Percentiles rank a stretch among this genome's conserved stretches.
Evolutionary conservation across 176 grass and related monocot species (phyloP).

Genomic region (Oryza punctata): DNA sequence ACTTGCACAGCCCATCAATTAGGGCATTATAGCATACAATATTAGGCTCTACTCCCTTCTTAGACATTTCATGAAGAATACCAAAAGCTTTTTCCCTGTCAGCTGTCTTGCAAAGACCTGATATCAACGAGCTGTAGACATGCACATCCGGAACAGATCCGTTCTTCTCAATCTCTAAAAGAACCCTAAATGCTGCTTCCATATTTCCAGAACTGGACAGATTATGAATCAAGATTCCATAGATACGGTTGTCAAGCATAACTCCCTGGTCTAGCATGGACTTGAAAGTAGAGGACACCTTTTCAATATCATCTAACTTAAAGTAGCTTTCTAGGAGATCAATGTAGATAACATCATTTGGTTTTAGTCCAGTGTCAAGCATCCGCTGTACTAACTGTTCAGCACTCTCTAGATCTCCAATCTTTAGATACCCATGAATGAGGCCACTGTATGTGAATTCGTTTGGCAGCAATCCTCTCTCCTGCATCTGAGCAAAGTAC

Average conservation of each 20-base stretch:
- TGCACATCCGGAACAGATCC: constrained; percentile 65
- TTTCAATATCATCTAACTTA: constrained; percentile 48
- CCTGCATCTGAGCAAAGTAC: constrained; percentile 61
- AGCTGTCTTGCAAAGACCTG: constrained; percentile 57
- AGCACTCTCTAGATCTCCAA: constrained; percentile 60
- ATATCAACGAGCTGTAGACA: constrained; percentile 68
- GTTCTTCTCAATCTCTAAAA: constrained; percentile 63
- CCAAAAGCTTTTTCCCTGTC: constrained; percentile 58
- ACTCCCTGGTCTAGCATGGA: constrained; percentile 57
- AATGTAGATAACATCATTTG: constrained; percentile 59
- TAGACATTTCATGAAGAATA: constrained; percentile 66
- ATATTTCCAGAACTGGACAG: constrained; percentile 56
- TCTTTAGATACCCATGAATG: constrained; percentile 63
- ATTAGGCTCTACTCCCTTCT: constrained; percentile 65
- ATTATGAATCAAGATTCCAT: constrained; percentile 63
- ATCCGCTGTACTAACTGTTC: constrained; percentile 60
- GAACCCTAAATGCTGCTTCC: constrained; percentile 57
- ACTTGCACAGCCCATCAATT: constrained; percentile 68
- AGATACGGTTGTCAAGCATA: constrained; percentile 47
- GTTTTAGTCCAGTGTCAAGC: constrained; percentile 51
- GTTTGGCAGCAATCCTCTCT: constrained; percentile 60
- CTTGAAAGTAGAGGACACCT: constrained; percentile 49
- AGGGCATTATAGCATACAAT: constrained; percentile 65
- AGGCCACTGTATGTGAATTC: constrained; percentile 65
- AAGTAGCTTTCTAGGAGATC: constrained; percentile 68